phyloP scores from a whole-genome alignment of 164 flowering plant genomes.

The Dillenia turbinata region DNA sequence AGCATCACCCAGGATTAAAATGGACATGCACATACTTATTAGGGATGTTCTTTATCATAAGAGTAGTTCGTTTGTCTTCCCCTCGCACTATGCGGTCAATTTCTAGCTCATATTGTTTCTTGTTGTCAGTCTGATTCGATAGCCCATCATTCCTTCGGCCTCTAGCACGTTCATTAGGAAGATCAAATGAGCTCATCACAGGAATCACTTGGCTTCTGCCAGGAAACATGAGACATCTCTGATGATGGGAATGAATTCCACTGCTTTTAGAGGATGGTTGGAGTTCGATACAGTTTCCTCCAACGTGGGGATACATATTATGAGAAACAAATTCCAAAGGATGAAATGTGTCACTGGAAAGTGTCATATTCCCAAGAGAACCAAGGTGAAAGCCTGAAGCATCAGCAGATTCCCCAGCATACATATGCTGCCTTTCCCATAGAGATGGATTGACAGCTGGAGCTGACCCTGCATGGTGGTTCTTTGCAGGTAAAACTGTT shows the following conservation, averaged over 20 bases:
- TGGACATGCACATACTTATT: constrained; percentile 64
- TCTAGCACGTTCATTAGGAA: constrained; percentile 58
- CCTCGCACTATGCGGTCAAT: constrained; percentile 67
- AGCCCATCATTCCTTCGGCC: constrained; percentile 43
- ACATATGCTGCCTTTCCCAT: constrained; percentile 67
- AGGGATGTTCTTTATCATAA: constrained; percentile 89
- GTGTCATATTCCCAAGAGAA: constrained; percentile 63
- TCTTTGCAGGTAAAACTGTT: constrained; percentile 38
- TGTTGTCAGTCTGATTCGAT: constrained; percentile 52
- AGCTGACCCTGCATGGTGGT: constrained; percentile 85
- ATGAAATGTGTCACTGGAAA: constrained; percentile 48
- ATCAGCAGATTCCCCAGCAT: constrained; percentile 63
- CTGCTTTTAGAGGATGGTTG: constrained; percentile 39
- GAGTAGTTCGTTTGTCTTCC: constrained; percentile 69
- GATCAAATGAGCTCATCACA: constrained; percentile 53
- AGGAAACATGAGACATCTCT: constrained; percentile 63
- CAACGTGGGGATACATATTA: constrained; percentile 48
- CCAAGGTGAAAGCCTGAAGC: constrained; percentile 64
- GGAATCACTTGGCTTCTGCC: constrained; percentile 62
- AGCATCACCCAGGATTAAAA: no score
- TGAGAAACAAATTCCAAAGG: constrained; percentile 70
- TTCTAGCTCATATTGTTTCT: constrained; percentile 80
- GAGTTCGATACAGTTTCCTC: constrained; percentile 59
- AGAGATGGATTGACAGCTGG: constrained; percentile 66
- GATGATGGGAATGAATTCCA: constrained; percentile 62